phyloP scores from a whole-genome alignment of 2,329 filamentous ascomycete genomes.

The Lachnellula subtilissima region DNA sequence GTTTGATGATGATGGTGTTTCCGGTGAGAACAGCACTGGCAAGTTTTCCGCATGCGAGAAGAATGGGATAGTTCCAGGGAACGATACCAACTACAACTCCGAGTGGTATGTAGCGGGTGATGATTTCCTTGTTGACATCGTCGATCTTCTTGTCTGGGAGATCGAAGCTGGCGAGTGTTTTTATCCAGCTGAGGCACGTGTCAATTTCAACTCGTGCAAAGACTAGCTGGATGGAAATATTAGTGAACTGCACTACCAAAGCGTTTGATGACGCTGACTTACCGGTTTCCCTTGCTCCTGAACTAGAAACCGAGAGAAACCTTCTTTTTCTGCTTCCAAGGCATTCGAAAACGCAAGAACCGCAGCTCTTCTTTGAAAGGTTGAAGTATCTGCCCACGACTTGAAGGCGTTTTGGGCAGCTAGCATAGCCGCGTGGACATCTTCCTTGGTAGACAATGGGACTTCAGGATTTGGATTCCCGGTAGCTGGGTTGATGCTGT shows the following conservation, averaged over 20 bases:
- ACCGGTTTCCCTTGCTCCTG: slow-evolving; percentile 49
- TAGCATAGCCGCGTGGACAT: slow-evolving; percentile 42
- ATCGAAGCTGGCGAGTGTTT: neutral
- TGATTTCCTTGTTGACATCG: neutral
- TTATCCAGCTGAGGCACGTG: neutral
- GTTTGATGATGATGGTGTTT: slow-evolving; percentile 49
- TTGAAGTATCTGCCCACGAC: slow-evolving; percentile 40
- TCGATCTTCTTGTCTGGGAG: neutral
- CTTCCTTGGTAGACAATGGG: slow-evolving; percentile 36
- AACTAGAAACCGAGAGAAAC: slow-evolving; percentile 41
- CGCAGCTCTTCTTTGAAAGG: slow-evolving; percentile 38
- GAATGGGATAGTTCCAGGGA: slow-evolving; percentile 50
- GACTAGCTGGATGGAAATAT: neutral
- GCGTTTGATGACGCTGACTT: neutral
- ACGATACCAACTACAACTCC: slow-evolving; percentile 41
- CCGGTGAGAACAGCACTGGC: slow-evolving; percentile 44
- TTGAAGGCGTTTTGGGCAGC: slow-evolving; percentile 42
- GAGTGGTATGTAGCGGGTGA: neutral
- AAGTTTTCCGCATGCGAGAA: slow-evolving; percentile 40
- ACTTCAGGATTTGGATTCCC: slow-evolving; percentile 14
- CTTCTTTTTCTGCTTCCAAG: slow-evolving; percentile 30
- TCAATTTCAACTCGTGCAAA: neutral
- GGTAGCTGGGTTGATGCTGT: slow-evolving; percentile 13
- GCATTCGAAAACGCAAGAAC: slow-evolving; percentile 23
- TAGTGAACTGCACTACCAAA: neutral